Conservation (phyloP, 257 asterid genomes). For the Nicotiana obtusifolia region DNA sequence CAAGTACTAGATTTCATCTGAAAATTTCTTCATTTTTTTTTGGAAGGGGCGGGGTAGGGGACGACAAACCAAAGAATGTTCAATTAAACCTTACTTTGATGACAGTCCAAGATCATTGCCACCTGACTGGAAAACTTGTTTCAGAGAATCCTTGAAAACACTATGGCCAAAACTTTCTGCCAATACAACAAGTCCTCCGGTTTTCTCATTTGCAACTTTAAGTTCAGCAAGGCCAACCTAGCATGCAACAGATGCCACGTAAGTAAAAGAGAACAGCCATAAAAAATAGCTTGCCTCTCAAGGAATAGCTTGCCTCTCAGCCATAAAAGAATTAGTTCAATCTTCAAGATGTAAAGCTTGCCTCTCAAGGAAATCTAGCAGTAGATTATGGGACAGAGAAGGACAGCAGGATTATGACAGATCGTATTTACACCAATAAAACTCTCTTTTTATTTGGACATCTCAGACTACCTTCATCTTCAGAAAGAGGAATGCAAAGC, state of each 20-base stretch:
- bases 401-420: neutral
- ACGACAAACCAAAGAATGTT: conserved; percentile 8
- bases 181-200: conserved; percentile 91
- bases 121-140: conserved; percentile 71
- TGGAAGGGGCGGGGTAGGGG: neutral
- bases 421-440: neutral
- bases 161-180: conserved; percentile 99
- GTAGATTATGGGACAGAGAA: neutral
- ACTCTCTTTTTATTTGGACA: neutral
- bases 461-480: neutral
- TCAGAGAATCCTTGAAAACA: conserved; percentile 83
- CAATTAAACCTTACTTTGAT: conserved; percentile 68
- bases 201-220: conserved; percentile 82
- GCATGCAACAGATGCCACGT: neutral
- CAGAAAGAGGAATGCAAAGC: neutral
- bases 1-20: neutral
- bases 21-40: neutral
- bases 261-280: neutral
- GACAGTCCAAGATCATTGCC: conserved; percentile 81
- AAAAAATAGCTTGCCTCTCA: neutral
- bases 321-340: neutral
- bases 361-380: neutral
- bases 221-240: conserved; percentile 98
- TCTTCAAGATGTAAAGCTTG: neutral
- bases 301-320: neutral